Evolutionary conservation across 2,329 filamentous ascomycete species (phyloP).

Genomic region (Lecanosticta acicola): DNA sequence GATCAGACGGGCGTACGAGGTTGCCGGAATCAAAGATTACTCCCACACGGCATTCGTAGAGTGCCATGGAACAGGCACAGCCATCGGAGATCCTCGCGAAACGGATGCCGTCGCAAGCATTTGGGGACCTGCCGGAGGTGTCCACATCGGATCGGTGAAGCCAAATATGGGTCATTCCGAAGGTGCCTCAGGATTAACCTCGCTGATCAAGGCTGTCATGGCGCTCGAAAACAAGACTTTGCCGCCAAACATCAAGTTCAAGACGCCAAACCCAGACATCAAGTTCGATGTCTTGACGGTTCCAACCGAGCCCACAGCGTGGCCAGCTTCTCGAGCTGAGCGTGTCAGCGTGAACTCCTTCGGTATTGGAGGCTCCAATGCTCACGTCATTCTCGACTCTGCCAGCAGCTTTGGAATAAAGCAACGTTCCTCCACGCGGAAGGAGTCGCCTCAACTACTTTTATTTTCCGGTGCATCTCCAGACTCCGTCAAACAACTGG

Average conservation of each 20-base stretch:
- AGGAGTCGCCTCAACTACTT: not conserved
- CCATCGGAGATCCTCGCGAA: slow-evolving; percentile 21
- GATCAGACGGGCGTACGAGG: slow-evolving; percentile 12
- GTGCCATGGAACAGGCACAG: slow-evolving; percentile 25
- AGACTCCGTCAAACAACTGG: not conserved
- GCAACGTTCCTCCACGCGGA: too few species aligned
- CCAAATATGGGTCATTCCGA: slow-evolving; percentile 14
- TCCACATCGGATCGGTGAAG: slow-evolving; percentile 9
- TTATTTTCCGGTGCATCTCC: not conserved
- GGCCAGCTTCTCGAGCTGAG: slow-evolving; percentile 11
- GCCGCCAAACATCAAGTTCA: slow-evolving; percentile 23
- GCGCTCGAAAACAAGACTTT: slow-evolving; percentile 16
- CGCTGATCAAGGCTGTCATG: slow-evolving; percentile 13
- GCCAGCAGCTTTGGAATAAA: not conserved
- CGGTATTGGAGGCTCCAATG: slow-evolving; percentile 25
- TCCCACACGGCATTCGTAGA: slow-evolving; percentile 5
- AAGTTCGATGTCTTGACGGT: slow-evolving; percentile 18
- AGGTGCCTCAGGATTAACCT: slow-evolving; percentile 8
- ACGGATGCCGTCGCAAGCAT: slow-evolving; percentile 11
- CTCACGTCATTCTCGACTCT: slow-evolving; percentile 5
- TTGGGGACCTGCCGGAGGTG: slow-evolving; percentile 3
- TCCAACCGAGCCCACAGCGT: slow-evolving; percentile 26
- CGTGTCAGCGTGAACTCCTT: slow-evolving; percentile 19
- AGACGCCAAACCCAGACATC: slow-evolving; percentile 26
- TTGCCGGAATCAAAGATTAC: slow-evolving; percentile 9